Evolutionary conservation across 768 basidiomycete species (phyloP), one percentile per base, ranked within the genome.

Genomic region (Phaeotremella fagi): DNA sequence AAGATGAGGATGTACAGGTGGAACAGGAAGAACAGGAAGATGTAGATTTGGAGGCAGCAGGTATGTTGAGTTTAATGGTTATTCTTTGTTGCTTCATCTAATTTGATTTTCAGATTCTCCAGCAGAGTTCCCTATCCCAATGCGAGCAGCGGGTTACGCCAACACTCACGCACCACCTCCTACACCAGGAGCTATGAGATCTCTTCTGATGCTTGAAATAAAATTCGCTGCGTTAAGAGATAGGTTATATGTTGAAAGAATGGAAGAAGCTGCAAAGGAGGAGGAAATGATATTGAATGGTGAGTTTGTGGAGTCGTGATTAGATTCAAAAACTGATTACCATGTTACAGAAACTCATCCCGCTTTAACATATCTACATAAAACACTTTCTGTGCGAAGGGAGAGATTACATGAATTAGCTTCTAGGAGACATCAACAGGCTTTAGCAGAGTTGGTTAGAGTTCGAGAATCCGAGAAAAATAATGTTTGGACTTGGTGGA

Each of bases 401-500:
- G 86, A 90, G 69, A 85, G 87, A 55, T 83, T 90, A 2, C 77
- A 92, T 12, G 84, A 86, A 50, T 79, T 95, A 1, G 88, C 91
- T 1, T 79, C 82, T n/a, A 79, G 81, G 27, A 84, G 88, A 68
- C 82, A 85, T 45, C 76, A 79, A 9, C 84, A 83, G 48, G 86
- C 90, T 46, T 77, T 85, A 12, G 79, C 78, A 2, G 83, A 83
- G 61, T 80, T 83, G 3, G 77, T 76, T 33, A 83, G 81, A 59
- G 81, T 83, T 58, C 78, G 85, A 24, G 81, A 80, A 50, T 78
- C 82, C 3, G 86, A 90, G 49, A 88, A 90, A 57, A 77, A 81
- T 28, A 82, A 82, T 12, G 83, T 86, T 26, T 94, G 91, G 90
- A 84, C 84, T 56, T 87, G 85, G 81, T 97, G 94, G 94, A 85